Evolutionary conservation across 306 rosid species (phyloP).

Genomic region (Ormosia semicastrata): DNA sequence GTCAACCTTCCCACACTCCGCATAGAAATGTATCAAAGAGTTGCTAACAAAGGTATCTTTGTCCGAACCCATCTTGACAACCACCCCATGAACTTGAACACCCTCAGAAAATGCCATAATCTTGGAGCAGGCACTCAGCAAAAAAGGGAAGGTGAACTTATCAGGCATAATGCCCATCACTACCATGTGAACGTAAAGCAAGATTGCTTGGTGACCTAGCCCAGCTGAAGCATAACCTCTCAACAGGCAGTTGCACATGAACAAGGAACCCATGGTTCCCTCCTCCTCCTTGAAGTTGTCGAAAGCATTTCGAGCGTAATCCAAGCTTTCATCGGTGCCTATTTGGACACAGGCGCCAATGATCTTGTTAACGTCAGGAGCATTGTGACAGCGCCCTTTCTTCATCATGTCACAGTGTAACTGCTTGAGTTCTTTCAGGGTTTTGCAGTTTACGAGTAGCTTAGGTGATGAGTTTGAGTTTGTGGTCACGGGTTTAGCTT

Average conservation of each 20-base stretch:
- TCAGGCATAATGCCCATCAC: conserved; percentile 59
- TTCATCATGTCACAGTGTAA: conserved; percentile 56
- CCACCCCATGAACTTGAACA: conserved; percentile 60
- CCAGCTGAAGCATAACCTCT: conserved; percentile 70
- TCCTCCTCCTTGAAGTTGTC: conserved; percentile 34
- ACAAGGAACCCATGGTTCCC: conserved; percentile 29
- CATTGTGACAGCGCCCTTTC: conserved; percentile 45
- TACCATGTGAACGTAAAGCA: conserved; percentile 47
- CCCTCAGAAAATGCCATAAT: conserved; percentile 53
- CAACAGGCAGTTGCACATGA: conserved; percentile 54
- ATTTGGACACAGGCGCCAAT: conserved; percentile 45
- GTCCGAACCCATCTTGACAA: conserved; percentile 64
- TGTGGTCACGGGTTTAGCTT: conserved; percentile 25
- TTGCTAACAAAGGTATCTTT: conserved; percentile 57
- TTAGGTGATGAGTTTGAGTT: conserved; percentile 26
- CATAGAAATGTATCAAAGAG: conserved; percentile 70
- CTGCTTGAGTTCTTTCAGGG: conserved; percentile 58
- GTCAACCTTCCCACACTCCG: conserved; percentile 49
- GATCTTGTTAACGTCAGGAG: conserved; percentile 42
- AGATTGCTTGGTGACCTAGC: conserved; percentile 49
- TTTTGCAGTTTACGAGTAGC: conserved; percentile 45
- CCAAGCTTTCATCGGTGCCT: conserved; percentile 59
- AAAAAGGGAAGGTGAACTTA: conserved; percentile 67
- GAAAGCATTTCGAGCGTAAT: conserved; percentile 48
- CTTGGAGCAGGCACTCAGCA: conserved; percentile 64